A percentile compares a stretch with the other conserved stretches of the same genome.
phyloP scores from a whole-genome alignment of 1,284 basidiomycete genomes.

The Schizophyllum commune region DNA sequence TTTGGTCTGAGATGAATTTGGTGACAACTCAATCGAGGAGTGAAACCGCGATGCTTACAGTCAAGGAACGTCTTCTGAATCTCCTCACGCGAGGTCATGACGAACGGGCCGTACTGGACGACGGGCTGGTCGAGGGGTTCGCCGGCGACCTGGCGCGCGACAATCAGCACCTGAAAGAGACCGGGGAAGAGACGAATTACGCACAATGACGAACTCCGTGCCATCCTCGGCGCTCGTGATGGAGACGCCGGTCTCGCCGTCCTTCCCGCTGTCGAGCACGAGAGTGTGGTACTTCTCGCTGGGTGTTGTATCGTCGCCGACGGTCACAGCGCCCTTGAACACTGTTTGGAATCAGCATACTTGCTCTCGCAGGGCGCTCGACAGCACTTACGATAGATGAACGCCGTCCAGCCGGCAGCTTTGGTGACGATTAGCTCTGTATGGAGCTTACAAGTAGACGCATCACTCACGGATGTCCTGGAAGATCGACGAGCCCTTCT shows the following conservation, averaged over 20 bases:
- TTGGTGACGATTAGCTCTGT: neutral
- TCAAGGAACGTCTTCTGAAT: conserved; percentile 81
- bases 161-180: no score
- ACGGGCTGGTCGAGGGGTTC: conserved; percentile 88
- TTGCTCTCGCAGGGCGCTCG: neutral
- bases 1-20: conserved; percentile 43
- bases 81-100: conserved; percentile 76
- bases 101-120: conserved; percentile 84
- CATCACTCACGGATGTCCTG: conserved; percentile 70
- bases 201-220: conserved; percentile 66
- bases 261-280: conserved; percentile 50
- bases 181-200: conserved; percentile 16
- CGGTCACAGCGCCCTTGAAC: conserved; percentile 55
- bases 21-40: conserved; percentile 1
- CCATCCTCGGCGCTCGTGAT: conserved; percentile 49
- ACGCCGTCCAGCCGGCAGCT: conserved; percentile 77
- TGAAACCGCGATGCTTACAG: conserved; percentile 38
- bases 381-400: conserved; percentile 62
- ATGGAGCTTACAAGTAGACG: neutral
- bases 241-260: conserved; percentile 53
- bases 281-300: conserved; percentile 70
- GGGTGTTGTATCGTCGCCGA: conserved; percentile 45
- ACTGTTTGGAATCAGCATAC: conserved; percentile 30
- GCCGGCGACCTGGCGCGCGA: conserved; percentile 81
- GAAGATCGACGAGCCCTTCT: conserved; percentile 57